Percentiles rank a stretch among this genome's conserved stretches.
phyloP scores from a whole-genome alignment of 2,329 filamentous ascomycete species.

The Chalaropsis thielavioides region DNA sequence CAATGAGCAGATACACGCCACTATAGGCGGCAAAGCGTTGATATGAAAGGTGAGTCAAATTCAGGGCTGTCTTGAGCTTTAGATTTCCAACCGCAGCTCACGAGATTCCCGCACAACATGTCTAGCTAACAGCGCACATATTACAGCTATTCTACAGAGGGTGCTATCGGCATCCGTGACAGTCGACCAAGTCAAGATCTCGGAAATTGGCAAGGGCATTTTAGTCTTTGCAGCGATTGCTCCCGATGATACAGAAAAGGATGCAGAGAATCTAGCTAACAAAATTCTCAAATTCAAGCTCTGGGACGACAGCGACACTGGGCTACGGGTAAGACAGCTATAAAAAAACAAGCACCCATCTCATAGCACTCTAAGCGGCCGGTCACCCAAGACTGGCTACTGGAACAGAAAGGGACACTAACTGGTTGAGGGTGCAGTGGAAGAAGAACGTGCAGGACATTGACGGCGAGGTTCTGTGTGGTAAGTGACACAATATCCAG shows the following conservation, averaged over 20 bases:
- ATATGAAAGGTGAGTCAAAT: no score
- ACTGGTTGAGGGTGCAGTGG: slow-evolving; percentile 47
- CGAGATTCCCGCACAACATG: no score
- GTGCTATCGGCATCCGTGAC: slow-evolving; percentile 93
- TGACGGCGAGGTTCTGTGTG: slow-evolving; percentile 82
- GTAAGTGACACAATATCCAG: slow-evolving; percentile 42
- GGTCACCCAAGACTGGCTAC: no score
- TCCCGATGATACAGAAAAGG: slow-evolving; percentile 78
- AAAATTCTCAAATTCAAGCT: slow-evolving; percentile 84
- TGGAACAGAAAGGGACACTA: neutral
- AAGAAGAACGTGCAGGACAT: slow-evolving; percentile 82
- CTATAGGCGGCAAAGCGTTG: no score
- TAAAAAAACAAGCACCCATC: no score
- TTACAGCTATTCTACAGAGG: slow-evolving; percentile 75
- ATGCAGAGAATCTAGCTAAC: slow-evolving; percentile 65
- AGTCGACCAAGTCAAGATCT: slow-evolving; percentile 79
- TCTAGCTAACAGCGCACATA: neutral
- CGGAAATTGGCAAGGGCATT: slow-evolving; percentile 77
- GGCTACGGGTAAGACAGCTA: slow-evolving; percentile 49
- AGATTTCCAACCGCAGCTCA: neutral
- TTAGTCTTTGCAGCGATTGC: slow-evolving; percentile 85
- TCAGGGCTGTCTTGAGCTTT: no score
- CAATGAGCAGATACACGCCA: no score
- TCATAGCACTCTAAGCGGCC: neutral
- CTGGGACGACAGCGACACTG: slow-evolving; percentile 65